Base-by-base conservation (phyloP, 2,329 filamentous ascomycete species). In the Pleomassaria siparia region DNA sequence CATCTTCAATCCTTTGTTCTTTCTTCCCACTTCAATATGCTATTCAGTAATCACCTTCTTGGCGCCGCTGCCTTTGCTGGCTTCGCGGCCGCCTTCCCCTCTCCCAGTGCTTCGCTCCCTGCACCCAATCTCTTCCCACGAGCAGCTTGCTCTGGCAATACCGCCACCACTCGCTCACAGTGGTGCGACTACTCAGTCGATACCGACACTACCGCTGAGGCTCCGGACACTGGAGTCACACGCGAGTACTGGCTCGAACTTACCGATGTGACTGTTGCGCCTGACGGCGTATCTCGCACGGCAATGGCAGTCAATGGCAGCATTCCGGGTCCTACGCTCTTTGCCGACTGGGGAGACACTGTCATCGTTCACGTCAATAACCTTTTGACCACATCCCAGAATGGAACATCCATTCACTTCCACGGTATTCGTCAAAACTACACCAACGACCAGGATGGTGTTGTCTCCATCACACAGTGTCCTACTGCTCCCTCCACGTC, bases 211-310 rank as follows among this genome's bases (percentile, higher is more conserved):
- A 80, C 80, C 51, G 64, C 67, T 2, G 65, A 73, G 4, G 67
- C 69, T 24, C 80, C 81, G 1, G 66, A 71, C 26, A 84, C 82
- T 0, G 79, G 80, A 11, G 75, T 82, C 2, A 81, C 79, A 18
- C 71, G 82, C 10, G 72, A 72, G 45, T 78, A 76, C 51, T 72
- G 67, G 59, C 64, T 77, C 16, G 70, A 73, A 20, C 57, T 76
- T 25, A 69, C 66, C 4, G 73, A 76, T 28, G 66, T 66, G 0
- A 75, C 71, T 0, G 58, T 74, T 15, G 64, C 74, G 3, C 80
- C 81, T 0, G 83, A 85, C 59, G 82, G 83, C 16, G 80, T 82
- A 2, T 60, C 58, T 2, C 60, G 64, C 20, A 55, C 59, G 1
- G 70, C 43, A 56, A 64, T 67, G 60, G 56, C 62, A 21, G 47